A percentile compares a stretch with the other conserved stretches of the same genome.
Conservation (phyloP, 179 eudicot species). For the Camellia oleifera region DNA sequence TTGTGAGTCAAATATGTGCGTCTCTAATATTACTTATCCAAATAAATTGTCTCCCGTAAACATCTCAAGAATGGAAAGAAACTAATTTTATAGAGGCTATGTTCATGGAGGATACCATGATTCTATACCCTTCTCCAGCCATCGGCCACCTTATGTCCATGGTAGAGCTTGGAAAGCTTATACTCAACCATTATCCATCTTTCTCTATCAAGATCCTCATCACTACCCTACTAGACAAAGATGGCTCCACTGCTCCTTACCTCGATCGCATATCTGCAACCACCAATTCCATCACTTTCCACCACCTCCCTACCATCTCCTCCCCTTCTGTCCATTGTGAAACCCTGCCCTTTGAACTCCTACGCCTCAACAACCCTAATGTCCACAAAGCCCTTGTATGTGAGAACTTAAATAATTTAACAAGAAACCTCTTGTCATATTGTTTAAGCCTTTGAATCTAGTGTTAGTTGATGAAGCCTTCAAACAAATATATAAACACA, state of each 20-base stretch:
- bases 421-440: no score
- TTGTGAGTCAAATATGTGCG: no score
- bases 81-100: no score
- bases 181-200: conserved; percentile 32
- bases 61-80: no score
- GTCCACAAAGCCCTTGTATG: conserved; percentile 29
- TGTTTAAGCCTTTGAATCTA: no score
- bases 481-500: no score
- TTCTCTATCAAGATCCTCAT: conserved; percentile 37
- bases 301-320: conserved; percentile 37
- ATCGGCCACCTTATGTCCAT: conserved; percentile 55
- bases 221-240: conserved; percentile 26
- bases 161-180: conserved; percentile 53
- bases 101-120: conserved; percentile 16
- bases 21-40: no score
- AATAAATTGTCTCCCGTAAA: no score
- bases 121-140: conserved; percentile 57
- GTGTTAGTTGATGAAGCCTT: no score
- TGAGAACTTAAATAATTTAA: no score
- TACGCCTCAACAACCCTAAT: conserved; percentile 27
- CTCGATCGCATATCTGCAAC: conserved; percentile 34
- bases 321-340: conserved; percentile 17
- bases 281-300: conserved; percentile 44
- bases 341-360: conserved; percentile 19
- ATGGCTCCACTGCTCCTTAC: conserved; percentile 36